Percentiles rank a stretch among this genome's conserved stretches.
Evolutionary conservation across 2,329 filamentous ascomycete genomes (phyloP).

Genomic region (Diaporthe sp.): DNA sequence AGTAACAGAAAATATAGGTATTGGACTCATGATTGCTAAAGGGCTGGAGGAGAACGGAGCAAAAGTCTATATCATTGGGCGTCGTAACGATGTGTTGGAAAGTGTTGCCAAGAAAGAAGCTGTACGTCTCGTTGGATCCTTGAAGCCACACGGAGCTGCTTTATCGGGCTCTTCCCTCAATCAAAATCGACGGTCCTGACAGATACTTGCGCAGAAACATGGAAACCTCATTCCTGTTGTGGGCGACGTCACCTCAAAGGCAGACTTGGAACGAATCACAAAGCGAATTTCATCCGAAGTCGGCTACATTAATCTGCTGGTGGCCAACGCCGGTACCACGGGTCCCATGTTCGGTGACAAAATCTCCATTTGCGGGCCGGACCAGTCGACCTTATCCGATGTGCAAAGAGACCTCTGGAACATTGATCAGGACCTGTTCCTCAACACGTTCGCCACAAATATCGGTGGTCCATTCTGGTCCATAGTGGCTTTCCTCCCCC

Average conservation of each 20-base stretch:
- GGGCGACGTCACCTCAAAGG: slow-evolving; percentile 54
- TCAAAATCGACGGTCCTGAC: neutral
- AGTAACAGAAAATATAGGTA: slow-evolving; percentile 39
- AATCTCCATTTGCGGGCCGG: neutral
- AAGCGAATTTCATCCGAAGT: slow-evolving; percentile 66
- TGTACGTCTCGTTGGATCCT: neutral
- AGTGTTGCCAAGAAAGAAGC: slow-evolving; percentile 46
- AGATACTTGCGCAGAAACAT: slow-evolving; percentile 44
- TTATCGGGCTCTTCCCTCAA: neutral
- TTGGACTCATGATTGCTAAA: slow-evolving; percentile 44
- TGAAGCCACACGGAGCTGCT: too few species aligned
- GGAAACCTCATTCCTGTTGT: slow-evolving; percentile 49
- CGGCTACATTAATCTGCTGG: slow-evolving; percentile 69
- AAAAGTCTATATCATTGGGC: slow-evolving; percentile 60
- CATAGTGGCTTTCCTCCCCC: slow-evolving; percentile 76
- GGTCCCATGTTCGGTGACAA: slow-evolving; percentile 17
- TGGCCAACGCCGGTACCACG: slow-evolving; percentile 67
- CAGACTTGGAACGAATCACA: slow-evolving; percentile 69
- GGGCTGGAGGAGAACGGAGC: slow-evolving; percentile 50
- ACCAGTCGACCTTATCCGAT: slow-evolving; percentile 39
- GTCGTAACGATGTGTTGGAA: slow-evolving; percentile 58
- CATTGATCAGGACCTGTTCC: slow-evolving; percentile 57
- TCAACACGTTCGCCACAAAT: slow-evolving; percentile 71
- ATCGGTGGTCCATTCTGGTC: slow-evolving; percentile 77
- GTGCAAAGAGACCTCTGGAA: slow-evolving; percentile 61